Conservation (phyloP, 257 asterid genomes). For the Osmanthus fragrans region DNA sequence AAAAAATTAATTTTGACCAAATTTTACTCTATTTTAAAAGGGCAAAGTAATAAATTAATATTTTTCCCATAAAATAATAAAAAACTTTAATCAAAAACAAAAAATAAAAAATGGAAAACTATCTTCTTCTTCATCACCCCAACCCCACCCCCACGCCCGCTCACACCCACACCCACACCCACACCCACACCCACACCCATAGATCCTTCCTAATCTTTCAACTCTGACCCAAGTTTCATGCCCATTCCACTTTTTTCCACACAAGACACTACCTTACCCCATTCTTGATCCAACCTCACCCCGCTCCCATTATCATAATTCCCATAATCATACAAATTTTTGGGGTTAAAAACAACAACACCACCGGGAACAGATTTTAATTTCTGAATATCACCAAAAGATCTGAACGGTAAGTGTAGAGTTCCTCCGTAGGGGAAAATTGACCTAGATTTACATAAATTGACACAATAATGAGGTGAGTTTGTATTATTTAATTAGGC, state of each 20-base stretch:
- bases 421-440: constrained; percentile 87
- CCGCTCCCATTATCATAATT: neutral
- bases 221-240: constrained; percentile 91
- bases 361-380: constrained; percentile 54
- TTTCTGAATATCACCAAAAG: constrained; percentile 71
- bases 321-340: constrained; percentile 72
- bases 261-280: constrained; percentile 52
- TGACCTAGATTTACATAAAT: constrained; percentile 92
- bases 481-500: no score
- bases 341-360: constrained; percentile 78
- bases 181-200: constrained; percentile 47
- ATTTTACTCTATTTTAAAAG: no score
- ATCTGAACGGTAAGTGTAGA: constrained; percentile 91
- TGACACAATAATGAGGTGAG: constrained; percentile 66
- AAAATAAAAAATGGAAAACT: no score
- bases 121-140: no score
- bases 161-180: no score
- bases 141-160: no score
- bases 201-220: constrained; percentile 73
- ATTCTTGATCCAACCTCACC: constrained; percentile 11
- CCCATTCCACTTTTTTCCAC: constrained; percentile 59
- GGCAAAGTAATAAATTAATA: no score
- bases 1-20: no score
- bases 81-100: no score
- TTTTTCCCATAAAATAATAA: no score